Evolutionary conservation across 2,329 filamentous ascomycete genomes (phyloP), one percentile per base, ranked within the genome.

Genomic region (Pseudogymnoascus sp.): DNA sequence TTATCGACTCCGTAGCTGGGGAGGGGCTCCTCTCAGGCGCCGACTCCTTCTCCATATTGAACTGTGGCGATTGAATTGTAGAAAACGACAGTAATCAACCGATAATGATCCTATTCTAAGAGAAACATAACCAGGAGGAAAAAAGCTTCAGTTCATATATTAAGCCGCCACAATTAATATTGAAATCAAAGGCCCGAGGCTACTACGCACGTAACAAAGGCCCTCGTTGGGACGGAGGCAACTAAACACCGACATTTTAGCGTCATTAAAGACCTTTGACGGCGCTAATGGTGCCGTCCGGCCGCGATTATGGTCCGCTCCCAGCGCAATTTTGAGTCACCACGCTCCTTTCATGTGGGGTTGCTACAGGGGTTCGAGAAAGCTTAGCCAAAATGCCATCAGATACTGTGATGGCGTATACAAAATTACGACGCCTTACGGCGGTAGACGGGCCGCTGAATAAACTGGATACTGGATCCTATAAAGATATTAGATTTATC

Each of bases 191-290:
- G 16, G 29, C 11, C n/a, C 51, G n/a, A 11, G 29, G 5, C 18
- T 16, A 26, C 23, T 47, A 7, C 21, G 42, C 11, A 23, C 21
- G 51, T 57, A 57, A 54, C 42, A 0, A 26, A 26, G 21, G 7
- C 2, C 14, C 23, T 57, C 18, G 51, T 18, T 1, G 11, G 29
- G 29, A 18, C 51, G 51, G 51, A 36, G 29, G n/a, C 3, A 57
- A 34, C 10, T 14, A 57, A 57, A 57, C n/a, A 7, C 51, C 51
- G 51, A 57, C 51, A 34, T 57, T 57, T 54, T 57, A 57, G 51
- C 29, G 51, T 36, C 14, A 21, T 34, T 2, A 21, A 57, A 34
- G 31, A 8, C 21, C 26, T 34, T 21, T 57, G 51, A 34, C 29
- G 51, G 29, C 51, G 29, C 51, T 57, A 57, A 36, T 18, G n/a